A percentile compares a stretch with the other conserved stretches of the same genome.
phyloP scores from a whole-genome alignment of 2,329 filamentous ascomycete species.

The Orbilia javanica region DNA sequence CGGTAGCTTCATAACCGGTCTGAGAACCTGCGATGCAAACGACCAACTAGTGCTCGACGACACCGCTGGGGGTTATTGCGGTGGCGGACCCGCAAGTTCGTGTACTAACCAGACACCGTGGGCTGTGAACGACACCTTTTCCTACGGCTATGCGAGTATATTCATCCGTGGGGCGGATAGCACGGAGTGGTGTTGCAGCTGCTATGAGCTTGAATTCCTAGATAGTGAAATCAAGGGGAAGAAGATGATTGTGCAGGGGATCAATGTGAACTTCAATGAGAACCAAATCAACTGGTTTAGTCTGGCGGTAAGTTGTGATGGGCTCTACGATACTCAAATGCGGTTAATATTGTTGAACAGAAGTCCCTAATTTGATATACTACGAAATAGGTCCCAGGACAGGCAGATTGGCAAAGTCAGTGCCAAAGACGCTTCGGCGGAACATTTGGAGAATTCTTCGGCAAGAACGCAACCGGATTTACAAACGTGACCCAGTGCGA shows the following conservation, averaged over 20 bases:
- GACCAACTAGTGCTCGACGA: conserved; percentile 37
- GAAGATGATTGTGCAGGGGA: conserved; percentile 76
- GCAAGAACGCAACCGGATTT: conserved; percentile 37
- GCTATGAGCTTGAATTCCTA: conserved; percentile 74
- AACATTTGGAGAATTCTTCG: conserved; percentile 54
- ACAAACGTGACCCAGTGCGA: conserved; percentile 52
- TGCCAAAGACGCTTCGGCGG: conserved; percentile 46
- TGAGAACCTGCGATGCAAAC: conserved; percentile 60
- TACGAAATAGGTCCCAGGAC: conserved; percentile 44
- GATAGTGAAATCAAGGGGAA: conserved; percentile 69
- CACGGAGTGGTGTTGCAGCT: conserved; percentile 75
- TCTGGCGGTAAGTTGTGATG: conserved; percentile 40
- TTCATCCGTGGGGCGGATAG: conserved; percentile 71
- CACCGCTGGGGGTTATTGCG: conserved; percentile 68
- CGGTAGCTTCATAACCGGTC: conserved; percentile 45
- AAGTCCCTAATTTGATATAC: not conserved
- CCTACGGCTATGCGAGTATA: conserved; percentile 76
- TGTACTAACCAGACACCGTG: conserved; percentile 75
- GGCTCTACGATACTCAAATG: too few relatives aligned
- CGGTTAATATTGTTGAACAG: not conserved
- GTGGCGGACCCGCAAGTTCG: conserved; percentile 72
- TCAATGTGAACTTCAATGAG: conserved; percentile 66
- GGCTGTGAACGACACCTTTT: conserved; percentile 72
- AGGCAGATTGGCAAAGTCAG: conserved; percentile 47
- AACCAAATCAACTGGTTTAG: conserved; percentile 57